These are phyloP conservation scores for Pleurotus sapidus DNA, from an alignment of 768 basidiomycete species.

Conservation along the genomic window DNA sequence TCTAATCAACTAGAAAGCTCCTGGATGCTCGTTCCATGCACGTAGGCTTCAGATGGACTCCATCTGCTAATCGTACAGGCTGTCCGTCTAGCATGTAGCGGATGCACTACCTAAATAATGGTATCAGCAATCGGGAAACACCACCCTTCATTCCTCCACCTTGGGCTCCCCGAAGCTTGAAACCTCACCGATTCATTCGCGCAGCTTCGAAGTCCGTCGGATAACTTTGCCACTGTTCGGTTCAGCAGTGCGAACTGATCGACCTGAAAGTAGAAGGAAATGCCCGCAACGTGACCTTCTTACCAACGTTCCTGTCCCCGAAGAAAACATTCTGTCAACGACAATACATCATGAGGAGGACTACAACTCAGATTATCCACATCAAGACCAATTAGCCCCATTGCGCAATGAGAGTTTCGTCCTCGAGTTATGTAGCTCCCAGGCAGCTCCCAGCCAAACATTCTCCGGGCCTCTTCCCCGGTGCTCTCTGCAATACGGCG, in stretches of 20 bases:
- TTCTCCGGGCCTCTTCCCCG: too few relatives aligned
- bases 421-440: too few relatives aligned
- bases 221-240: constrained; percentile 23
- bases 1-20: background rate
- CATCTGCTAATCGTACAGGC: background rate
- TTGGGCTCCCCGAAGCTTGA: background rate
- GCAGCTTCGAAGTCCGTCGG: constrained; percentile 33
- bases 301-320: too few relatives aligned
- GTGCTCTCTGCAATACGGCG: too few relatives aligned
- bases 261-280: constrained; percentile 12
- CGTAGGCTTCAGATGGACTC: background rate
- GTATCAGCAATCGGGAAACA: background rate
- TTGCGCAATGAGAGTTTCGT: too few relatives aligned
- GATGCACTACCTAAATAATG: background rate
- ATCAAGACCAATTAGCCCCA: too few relatives aligned
- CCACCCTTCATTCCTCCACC: background rate
- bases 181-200: constrained; percentile 17
- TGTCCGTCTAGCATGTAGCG: background rate
- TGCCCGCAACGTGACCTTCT: background rate
- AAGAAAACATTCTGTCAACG: too few relatives aligned
- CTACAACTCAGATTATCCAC: too few relatives aligned
- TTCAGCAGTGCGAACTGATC: constrained; percentile 20
- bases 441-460: too few relatives aligned
- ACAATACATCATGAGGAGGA: too few relatives aligned
- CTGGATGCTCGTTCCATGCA: background rate